Conservation (phyloP, 805 yeast species). For the Kazachstania viticola region DNA sequence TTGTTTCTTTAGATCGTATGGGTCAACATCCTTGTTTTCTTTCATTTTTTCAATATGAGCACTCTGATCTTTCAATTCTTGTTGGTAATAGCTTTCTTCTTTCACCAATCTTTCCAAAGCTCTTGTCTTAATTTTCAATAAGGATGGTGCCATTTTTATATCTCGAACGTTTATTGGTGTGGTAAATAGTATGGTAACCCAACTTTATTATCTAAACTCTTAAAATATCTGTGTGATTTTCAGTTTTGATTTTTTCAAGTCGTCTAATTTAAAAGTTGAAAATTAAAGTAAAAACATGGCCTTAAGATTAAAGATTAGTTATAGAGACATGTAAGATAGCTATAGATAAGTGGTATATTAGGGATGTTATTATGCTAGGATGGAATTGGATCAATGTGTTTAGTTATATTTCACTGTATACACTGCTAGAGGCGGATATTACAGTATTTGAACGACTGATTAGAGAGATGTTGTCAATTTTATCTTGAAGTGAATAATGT, state of each 20-base stretch:
- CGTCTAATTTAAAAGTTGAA: no score
- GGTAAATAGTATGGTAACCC: no score
- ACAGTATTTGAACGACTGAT: not conserved
- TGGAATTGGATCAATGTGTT: no score
- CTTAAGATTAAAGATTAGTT: no score
- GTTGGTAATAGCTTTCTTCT: conserved; percentile 50
- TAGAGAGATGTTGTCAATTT: conserved; percentile 8
- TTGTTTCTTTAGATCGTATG: conserved; percentile 51
- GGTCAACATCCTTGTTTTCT: conserved; percentile 36
- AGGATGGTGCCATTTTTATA: conserved; percentile 53
- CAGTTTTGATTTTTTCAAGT: no score
- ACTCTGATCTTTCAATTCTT: conserved; percentile 47
- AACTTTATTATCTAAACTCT: no score
- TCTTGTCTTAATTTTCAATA: conserved; percentile 55
- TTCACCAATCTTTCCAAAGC: conserved; percentile 60
- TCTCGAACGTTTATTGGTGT: no score
- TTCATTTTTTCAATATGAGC: conserved; percentile 37
- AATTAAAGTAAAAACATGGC: no score
- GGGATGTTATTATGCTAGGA: no score
- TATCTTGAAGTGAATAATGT: conserved; percentile 4
- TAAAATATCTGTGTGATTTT: no score
- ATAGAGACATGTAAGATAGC: no score
- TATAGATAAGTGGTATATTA: no score
- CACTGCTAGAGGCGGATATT: conserved; percentile 4
- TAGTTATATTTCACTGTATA: conserved; percentile 5